Evolutionary conservation across 2,329 filamentous ascomycete genomes (phyloP).

Genomic region (Macroventuria anomochaeta): DNA sequence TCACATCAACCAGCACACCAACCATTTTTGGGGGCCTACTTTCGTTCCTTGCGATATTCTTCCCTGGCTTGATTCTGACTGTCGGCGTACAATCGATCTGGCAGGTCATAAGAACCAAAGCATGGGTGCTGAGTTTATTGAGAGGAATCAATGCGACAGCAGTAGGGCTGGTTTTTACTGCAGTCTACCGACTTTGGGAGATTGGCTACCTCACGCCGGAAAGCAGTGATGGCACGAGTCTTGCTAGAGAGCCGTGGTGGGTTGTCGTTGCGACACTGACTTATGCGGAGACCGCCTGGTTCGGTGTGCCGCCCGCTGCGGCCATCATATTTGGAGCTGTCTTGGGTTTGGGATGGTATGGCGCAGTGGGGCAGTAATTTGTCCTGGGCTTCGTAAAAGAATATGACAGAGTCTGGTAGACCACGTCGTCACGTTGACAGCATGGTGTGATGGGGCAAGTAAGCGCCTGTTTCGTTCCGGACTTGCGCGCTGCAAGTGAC

Average conservation of each 20-base stretch:
- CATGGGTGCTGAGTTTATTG: conserved; percentile 44
- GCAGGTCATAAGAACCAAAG: conserved; percentile 46
- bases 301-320: conserved; percentile 47
- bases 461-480: background rate
- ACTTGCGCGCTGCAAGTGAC: background rate
- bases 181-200: conserved; percentile 54
- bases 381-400: no score
- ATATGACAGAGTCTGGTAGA: background rate
- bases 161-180: conserved; percentile 54
- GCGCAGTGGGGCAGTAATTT: conserved; percentile 37
- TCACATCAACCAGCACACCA: conserved; percentile 36
- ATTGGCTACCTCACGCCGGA: conserved; percentile 53
- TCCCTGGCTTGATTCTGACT: conserved; percentile 48
- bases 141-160: conserved; percentile 53
- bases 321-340: conserved; percentile 51
- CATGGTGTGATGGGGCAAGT: background rate
- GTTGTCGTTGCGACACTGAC: conserved; percentile 52
- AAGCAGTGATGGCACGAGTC: conserved; percentile 41
- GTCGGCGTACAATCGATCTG: conserved; percentile 50
- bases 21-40: conserved; percentile 47
- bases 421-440: background rate
- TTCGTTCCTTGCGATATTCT: conserved; percentile 51
- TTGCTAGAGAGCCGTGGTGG: conserved; percentile 54
- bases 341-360: conserved; percentile 51
- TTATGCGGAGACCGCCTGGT: conserved; percentile 52